A percentile compares a stretch with the other conserved stretches of the same genome.
Evolutionary conservation across 495 filamentous ascomycete species (phyloP).

Genomic region (Penicillium nucicola): DNA sequence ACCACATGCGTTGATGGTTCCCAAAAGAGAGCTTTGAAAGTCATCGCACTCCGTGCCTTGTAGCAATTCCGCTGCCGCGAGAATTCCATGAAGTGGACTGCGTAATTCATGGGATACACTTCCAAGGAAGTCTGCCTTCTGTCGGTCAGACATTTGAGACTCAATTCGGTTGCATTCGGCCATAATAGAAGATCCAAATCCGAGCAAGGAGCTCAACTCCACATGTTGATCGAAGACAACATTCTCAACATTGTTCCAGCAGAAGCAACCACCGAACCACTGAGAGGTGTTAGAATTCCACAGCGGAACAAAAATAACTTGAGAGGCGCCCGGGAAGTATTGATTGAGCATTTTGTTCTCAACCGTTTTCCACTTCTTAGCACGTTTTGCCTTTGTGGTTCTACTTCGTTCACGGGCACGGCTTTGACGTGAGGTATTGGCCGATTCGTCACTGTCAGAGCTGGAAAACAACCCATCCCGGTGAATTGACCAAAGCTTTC

Average conservation of each 20-base stretch:
- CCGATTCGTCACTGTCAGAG: constrained; percentile 31
- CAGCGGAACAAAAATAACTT: constrained; percentile 51
- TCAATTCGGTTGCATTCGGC: constrained; percentile 62
- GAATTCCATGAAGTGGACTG: constrained; percentile 70
- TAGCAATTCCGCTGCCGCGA: constrained; percentile 66
- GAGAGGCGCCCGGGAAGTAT: constrained; percentile 39
- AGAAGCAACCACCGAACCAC: constrained; percentile 67
- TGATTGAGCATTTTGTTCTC: constrained; percentile 39
- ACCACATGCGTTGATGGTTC: constrained; percentile 71
- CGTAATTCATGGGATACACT: constrained; percentile 77
- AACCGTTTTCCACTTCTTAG: constrained; percentile 29
- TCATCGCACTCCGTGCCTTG: constrained; percentile 36
- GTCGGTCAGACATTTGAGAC: constrained; percentile 50
- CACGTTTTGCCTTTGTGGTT: constrained; percentile 27
- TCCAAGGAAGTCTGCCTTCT: constrained; percentile 71
- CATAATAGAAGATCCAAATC: constrained; percentile 66
- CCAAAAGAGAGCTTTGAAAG: constrained; percentile 58
- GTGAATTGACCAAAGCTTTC: constrained; percentile 63
- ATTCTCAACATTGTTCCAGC: constrained; percentile 50
- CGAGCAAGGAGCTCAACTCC: constrained; percentile 47
- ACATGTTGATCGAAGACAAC: constrained; percentile 34
- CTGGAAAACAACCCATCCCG: constrained; percentile 40
- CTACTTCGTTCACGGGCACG: constrained; percentile 7
- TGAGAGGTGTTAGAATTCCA: constrained; percentile 64
- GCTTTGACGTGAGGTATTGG: constrained; percentile 16